phyloP scores from a whole-genome alignment of 179 eudicot species.

The Carnegiea gigantea region DNA sequence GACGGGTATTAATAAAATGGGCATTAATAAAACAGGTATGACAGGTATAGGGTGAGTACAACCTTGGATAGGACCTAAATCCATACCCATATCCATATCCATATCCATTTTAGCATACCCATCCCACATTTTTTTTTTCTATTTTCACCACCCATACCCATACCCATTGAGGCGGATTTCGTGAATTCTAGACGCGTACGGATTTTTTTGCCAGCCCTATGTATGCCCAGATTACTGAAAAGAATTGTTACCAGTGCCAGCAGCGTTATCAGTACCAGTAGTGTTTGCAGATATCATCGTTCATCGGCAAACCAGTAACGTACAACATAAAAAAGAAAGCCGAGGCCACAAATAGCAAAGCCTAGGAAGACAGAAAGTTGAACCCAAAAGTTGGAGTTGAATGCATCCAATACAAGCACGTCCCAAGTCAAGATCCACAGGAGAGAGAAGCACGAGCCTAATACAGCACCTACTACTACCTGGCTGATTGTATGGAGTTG shows the following conservation, averaged over 20 bases:
- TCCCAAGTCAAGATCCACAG: conserved; percentile 85
- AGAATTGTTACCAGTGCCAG: background rate
- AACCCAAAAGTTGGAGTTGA: conserved; percentile 57
- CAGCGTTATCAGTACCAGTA: too few species aligned
- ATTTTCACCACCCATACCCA: too few species aligned
- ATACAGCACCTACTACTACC: conserved; percentile 64
- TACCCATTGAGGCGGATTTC: too few species aligned
- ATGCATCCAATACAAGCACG: conserved; percentile 46
- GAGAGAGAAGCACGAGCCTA: conserved; percentile 57
- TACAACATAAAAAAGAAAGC: conserved; percentile 46
- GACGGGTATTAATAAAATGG: too few species aligned
- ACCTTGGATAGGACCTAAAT: too few species aligned
- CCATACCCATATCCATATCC: too few species aligned
- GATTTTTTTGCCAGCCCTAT: too few species aligned
- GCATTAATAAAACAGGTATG: too few species aligned
- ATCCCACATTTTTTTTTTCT: too few species aligned
- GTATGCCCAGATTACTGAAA: conserved; percentile 5
- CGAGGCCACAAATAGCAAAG: conserved; percentile 38
- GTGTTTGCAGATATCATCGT: conserved; percentile 13
- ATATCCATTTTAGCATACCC: too few species aligned
- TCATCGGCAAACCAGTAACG: conserved; percentile 52
- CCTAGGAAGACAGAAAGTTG: conserved; percentile 47
- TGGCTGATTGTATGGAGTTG: conserved; percentile 63
- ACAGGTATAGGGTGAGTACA: too few species aligned
- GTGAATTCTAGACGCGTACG: too few species aligned